Base-by-base conservation (phyloP, 31 red algal species). In the Porphyra umbilicalis region DNA sequence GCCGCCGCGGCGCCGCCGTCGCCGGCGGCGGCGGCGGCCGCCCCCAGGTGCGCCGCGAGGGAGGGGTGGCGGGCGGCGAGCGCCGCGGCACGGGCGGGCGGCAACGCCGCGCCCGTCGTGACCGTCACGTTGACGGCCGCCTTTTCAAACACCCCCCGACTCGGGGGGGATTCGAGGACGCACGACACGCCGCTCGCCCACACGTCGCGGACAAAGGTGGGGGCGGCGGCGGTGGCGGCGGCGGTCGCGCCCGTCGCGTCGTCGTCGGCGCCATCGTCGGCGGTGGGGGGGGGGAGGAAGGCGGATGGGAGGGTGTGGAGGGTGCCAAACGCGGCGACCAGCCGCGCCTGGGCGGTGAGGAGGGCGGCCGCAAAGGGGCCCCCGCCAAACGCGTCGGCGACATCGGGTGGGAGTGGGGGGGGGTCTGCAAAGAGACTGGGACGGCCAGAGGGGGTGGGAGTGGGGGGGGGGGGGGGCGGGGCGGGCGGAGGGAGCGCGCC, bases 81-180 rank as follows among this genome's bases (percentile, higher is more conserved):
- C 25, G 87, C 87, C 76, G 87, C 87, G 31, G 32, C 35, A 46
- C 77, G 36, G 2, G 83, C 83, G 6, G 85, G 81, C 0, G 87
- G 83, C 0, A 75, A 75, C 77, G 84, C 77, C 11, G 78, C 76
- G 57, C 87, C 87, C 36, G 77, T 71, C 0, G 84, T 81, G 30
- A 89, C 77, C 15, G 87, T 85, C 42, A 89, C 82, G n/a, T 89
- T 89, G 35, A 89, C 87, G 42, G 76, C 87, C 35, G 87, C 87
- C 77, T 89, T 89, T 68, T 89, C 87, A 79, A 89, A 89, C 1
- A 89, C 83, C 30, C 37, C 32, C 32, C 87, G 83, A 33, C 77
- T 16, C 2, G 57, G 57, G 4, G 57, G 20, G 20, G 57, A 71
- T 33, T 87, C 77, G 3, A 87, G 37, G 42, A 87, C 85, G 35